These are phyloP conservation scores for Penicillium verrucosum DNA, from an alignment of 2,329 filamentous ascomycete species.

Conservation along the genomic window DNA sequence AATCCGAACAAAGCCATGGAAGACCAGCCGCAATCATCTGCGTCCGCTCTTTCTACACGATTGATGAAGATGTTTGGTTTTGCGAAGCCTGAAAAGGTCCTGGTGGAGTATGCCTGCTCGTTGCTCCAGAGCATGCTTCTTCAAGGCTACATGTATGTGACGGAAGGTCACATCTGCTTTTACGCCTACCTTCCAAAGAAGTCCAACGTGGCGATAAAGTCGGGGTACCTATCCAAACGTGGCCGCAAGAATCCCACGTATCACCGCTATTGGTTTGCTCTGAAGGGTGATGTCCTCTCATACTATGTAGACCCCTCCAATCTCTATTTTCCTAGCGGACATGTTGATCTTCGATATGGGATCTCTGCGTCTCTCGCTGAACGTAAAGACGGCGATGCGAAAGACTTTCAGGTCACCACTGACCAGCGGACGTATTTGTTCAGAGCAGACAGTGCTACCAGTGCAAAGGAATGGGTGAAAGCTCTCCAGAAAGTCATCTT, in stretches of 20 bases:
- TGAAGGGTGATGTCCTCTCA: constrained; percentile 87
- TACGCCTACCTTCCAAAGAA: constrained; percentile 97
- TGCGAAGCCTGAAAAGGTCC: constrained; percentile 74
- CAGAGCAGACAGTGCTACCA: constrained; percentile 79
- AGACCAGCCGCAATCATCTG: constrained; percentile 44
- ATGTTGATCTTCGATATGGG: constrained; percentile 87
- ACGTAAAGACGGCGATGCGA: constrained; percentile 62
- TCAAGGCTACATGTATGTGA: constrained; percentile 95
- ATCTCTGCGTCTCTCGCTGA: constrained; percentile 79
- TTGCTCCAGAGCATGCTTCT: constrained; percentile 85
- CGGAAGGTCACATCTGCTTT: constrained; percentile 88
- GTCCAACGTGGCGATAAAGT: constrained; percentile 73
- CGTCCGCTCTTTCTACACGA: constrained; percentile 63
- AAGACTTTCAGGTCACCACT: constrained; percentile 77
- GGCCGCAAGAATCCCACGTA: constrained; percentile 85
- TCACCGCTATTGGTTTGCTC: constrained; percentile 85
- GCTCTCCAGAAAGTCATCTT: constrained; percentile 93
- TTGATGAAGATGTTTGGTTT: constrained; percentile 86
- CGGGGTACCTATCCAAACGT: constrained; percentile 82
- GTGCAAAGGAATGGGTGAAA: constrained; percentile 96
- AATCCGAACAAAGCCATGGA: constrained; percentile 47
- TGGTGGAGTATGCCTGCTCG: constrained; percentile 92
- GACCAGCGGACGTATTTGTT: constrained; percentile 82
- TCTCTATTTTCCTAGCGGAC: constrained; percentile 85
- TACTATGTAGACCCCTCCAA: constrained; percentile 84